Base-by-base conservation (phyloP, 2,329 filamentous ascomycete genomes). In the Ophiostoma perfectum region DNA sequence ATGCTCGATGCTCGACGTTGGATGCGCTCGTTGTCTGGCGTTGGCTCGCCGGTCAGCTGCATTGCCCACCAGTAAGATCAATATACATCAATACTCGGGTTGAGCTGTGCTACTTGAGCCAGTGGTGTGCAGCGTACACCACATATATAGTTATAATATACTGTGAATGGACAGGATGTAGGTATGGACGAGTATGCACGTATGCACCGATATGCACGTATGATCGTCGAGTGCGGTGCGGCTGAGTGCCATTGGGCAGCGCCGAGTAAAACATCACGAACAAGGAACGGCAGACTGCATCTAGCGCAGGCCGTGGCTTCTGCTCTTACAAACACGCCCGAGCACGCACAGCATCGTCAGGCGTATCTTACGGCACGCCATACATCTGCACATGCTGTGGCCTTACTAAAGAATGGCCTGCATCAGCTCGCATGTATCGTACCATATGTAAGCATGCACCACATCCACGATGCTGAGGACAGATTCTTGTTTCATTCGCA, bases 221-320 rank as follows among this genome's bases (percentile, higher is more conserved):
- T 7, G 47, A 52, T 52, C 47, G 18, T 52, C 14, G 42, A 45
- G 49, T 55, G 49, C 49, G 49, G 49, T 55, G 49, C 49, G 49
- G 49, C 49, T 55, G 49, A 55, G 49, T 55, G 49, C 49, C 18
- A 55, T 55, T 18, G 49, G n/a, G 49, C 49, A 55, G 49, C 49
- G 49, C 49, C n/a, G 49, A 12, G 4, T 55, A 4, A 27, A 27
- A 18, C 14, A 27, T 55, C 49, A 55, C 49, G 18, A 55, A 55
- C 49, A 55, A 55, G 49, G 49, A 52, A 55, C 18, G 49, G 49
- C 16, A 55, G 49, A 27, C 14, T 55, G 49, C 49, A 11, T 55
- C n/a, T 55, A 55, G 49, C 49, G 49, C 49, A 27, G 18, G 49
- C 12, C 6, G 49, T 18, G 27, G 18, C 49, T 55, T 55, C 49